phyloP scores from a whole-genome alignment of 306 rosid species.

The Pachyrhizus erosus region DNA sequence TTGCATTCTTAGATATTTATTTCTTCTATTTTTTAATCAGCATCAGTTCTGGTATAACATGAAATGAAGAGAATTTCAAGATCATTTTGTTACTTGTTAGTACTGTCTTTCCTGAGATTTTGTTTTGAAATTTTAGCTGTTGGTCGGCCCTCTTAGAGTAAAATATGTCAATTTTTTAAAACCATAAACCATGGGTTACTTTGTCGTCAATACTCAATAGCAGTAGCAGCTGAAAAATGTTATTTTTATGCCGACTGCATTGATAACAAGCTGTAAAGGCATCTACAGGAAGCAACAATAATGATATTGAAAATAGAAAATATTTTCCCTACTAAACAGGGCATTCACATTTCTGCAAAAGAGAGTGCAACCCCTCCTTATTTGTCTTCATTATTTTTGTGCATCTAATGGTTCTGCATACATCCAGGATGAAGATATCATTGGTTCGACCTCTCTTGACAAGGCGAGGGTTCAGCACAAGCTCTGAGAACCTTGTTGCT shows the following conservation, averaged over 20 bases:
- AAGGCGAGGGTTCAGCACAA: constrained; percentile 64
- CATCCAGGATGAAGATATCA: constrained; percentile 69
- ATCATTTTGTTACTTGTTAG: background rate
- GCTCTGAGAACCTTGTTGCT: constrained; percentile 75
- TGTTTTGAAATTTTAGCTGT: background rate
- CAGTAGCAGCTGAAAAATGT: background rate
- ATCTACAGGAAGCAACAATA: background rate
- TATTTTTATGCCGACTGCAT: background rate
- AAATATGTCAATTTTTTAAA: background rate
- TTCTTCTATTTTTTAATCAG: background rate
- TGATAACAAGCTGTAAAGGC: background rate
- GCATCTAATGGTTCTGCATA: background rate
- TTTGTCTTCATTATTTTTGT: background rate
- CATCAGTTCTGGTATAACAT: background rate
- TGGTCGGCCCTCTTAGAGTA: background rate
- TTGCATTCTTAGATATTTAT: background rate
- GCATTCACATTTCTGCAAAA: background rate
- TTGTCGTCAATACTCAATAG: background rate
- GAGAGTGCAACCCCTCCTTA: background rate
- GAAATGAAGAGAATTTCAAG: background rate
- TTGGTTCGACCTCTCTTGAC: constrained; percentile 54
- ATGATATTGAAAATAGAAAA: background rate
- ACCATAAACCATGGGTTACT: background rate
- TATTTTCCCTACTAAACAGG: background rate
- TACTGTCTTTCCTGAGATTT: background rate